Base-by-base conservation (phyloP, 495 filamentous ascomycete genomes). In the Neurospora sublineolata region DNA sequence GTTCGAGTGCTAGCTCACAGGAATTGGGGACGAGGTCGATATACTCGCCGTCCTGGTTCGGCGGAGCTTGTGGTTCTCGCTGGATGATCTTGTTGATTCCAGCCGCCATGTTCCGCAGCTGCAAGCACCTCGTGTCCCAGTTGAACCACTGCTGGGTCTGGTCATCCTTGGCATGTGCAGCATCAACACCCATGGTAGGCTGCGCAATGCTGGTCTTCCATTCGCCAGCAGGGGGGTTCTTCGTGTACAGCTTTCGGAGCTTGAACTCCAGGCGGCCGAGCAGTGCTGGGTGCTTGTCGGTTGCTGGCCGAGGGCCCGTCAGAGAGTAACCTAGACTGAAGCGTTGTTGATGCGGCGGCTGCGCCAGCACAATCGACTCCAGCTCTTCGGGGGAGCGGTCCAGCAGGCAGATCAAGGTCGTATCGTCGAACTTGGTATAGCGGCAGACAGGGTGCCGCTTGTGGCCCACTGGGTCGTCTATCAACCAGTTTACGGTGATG, bases 271-370 rank as follows among this genome's bases (percentile, higher is more conserved):
- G 60, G 14, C 60, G 60, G 27, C 60, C 60, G 20, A 67, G 60
- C 18, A 67, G 60, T 14, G 30, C 60, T 30, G 60, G 60, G 14
- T 67, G 37, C 37, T 39, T 39, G 37, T 39, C 37, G 37, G 37
- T 69, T 12, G 33, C 68, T 37, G 68, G 37, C 30, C 23, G 39
- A 14, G 68, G 46, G 46, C 37, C 37, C 37, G 37, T 39, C 37
- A 39, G 37, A n/a, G 16, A 37, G n/a, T 18, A 38, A 27, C 41
- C 71, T 18, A 75, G 12, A 16, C 39, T 44, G 68, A 83, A 83
- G 39, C 72, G 70, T 58, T 82, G 79, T 42, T 83, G 81, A 71
- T 83, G 81, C 1, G 75, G 71, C 9, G 80, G 79, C 67, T 79
- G 76, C 10, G 75, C 69, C 68, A 82, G 70, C 4, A 69, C 73